Evolutionary conservation across 345 rosid species (phyloP).

Genomic region (Isatis tinctoria): DNA sequence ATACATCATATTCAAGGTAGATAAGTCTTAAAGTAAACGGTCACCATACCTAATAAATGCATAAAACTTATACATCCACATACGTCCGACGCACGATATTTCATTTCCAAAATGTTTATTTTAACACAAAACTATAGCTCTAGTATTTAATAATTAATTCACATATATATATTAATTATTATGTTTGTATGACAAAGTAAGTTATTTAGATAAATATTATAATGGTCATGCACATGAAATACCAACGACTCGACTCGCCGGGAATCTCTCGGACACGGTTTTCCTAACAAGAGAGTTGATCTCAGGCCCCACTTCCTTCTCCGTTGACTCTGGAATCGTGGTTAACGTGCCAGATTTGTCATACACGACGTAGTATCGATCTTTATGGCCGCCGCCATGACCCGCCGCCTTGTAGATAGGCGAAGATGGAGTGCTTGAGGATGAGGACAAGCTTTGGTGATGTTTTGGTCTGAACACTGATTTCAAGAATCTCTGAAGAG

Average conservation of each 20-base stretch:
- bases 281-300: conserved; percentile 47
- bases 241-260: conserved; percentile 43
- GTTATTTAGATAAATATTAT: not conserved
- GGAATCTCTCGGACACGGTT: conserved; percentile 69
- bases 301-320: conserved; percentile 51
- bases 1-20: not conserved
- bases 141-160: not conserved
- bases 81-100: conserved; percentile 8
- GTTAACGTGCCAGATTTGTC: conserved; percentile 74
- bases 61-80: not conserved
- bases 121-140: not conserved
- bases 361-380: conserved; percentile 40
- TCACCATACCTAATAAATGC: conserved; percentile 13
- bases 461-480: conserved; percentile 55
- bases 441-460: conserved; percentile 7
- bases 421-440: conserved; percentile 18
- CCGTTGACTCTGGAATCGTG: conserved; percentile 72
- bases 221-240: conserved; percentile 46
- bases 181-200: not conserved
- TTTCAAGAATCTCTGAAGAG: conserved; percentile 55
- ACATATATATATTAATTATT: not conserved
- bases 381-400: conserved; percentile 26
- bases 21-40: not conserved
- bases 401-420: conserved; percentile 22
- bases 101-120: conserved; percentile 3